These are phyloP conservation scores for Chlorella sp. DNA, from an alignment of 139 green algal species.

Conservation along the genomic window DNA sequence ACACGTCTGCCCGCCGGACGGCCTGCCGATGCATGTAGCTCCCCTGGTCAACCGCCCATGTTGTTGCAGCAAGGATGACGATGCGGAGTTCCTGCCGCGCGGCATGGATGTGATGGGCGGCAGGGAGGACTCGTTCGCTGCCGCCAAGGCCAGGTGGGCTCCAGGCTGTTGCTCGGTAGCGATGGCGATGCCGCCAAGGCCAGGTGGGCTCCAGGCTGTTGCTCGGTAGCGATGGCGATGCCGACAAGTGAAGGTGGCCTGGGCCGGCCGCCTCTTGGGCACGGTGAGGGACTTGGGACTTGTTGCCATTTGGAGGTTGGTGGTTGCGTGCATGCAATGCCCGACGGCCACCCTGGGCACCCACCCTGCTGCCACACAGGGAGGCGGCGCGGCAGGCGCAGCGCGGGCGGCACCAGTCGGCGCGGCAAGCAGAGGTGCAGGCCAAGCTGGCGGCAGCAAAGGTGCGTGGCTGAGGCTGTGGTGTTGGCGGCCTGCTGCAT, in stretches of 20 bases:
- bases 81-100: slow-evolving; percentile 55
- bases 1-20: too few relatives aligned
- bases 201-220: neutral
- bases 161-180: neutral
- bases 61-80: slow-evolving; percentile 37
- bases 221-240: neutral
- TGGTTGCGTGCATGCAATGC: too few relatives aligned
- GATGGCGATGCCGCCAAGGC: neutral
- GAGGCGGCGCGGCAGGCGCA: slow-evolving; percentile 21
- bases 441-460: neutral
- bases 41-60: too few relatives aligned
- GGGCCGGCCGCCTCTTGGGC: too few relatives aligned
- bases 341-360: too few relatives aligned
- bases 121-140: slow-evolving; percentile 58
- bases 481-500: neutral
- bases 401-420: slow-evolving; percentile 20
- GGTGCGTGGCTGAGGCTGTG: neutral
- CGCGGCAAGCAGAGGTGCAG: slow-evolving; percentile 9
- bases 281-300: too few relatives aligned
- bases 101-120: slow-evolving; percentile 67
- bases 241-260: neutral
- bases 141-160: slow-evolving; percentile 60
- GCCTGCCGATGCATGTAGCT: too few relatives aligned
- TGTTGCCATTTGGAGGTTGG: too few relatives aligned
- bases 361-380: slow-evolving; percentile 2